A percentile compares a stretch with the other conserved stretches of the same genome.
Conservation (phyloP, 2,329 filamentous ascomycete genomes). For the Sporothrix mexicana region DNA sequence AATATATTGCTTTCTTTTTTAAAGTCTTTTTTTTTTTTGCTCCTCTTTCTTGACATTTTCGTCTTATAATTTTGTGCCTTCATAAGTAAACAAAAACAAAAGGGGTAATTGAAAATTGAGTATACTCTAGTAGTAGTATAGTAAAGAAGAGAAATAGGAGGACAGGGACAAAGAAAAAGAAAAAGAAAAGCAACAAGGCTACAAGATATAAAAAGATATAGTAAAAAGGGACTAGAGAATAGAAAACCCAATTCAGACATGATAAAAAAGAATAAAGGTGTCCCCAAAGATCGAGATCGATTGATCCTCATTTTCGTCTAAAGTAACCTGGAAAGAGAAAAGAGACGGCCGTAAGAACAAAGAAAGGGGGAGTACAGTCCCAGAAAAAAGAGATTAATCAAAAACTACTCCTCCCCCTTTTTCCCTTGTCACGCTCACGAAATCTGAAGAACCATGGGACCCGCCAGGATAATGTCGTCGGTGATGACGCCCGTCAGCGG, state of each 20-base stretch:
- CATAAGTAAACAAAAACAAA: neutral
- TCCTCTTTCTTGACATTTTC: neutral
- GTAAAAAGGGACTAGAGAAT: slow-evolving; percentile 21
- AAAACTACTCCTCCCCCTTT: neutral
- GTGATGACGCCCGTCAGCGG: slow-evolving; percentile 59
- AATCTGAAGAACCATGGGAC: slow-evolving; percentile 63
- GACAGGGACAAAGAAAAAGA: neutral
- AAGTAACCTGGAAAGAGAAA: slow-evolving; percentile 24
- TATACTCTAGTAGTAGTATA: slow-evolving; percentile 27
- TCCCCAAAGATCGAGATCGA: slow-evolving; percentile 26
- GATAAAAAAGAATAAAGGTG: slow-evolving; percentile 12
- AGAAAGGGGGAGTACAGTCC: neutral
- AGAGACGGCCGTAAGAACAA: neutral
- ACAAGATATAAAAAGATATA: slow-evolving; percentile 12
- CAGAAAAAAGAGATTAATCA: neutral
- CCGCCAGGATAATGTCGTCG: slow-evolving; percentile 70
- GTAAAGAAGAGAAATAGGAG: slow-evolving; percentile 20
- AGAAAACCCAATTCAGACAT: slow-evolving; percentile 16
- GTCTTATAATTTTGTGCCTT: neutral
- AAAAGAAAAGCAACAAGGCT: slow-evolving; percentile 23
- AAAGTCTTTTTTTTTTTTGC: neutral
- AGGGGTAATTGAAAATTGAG: slow-evolving; percentile 26
- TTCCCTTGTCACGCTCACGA: slow-evolving; percentile 44
- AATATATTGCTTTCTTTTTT: neutral
- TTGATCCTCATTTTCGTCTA: slow-evolving; percentile 29